Evolutionary conservation across 495 filamentous ascomycete genomes (phyloP).

Genomic region (Saxispiralis lemnorum): DNA sequence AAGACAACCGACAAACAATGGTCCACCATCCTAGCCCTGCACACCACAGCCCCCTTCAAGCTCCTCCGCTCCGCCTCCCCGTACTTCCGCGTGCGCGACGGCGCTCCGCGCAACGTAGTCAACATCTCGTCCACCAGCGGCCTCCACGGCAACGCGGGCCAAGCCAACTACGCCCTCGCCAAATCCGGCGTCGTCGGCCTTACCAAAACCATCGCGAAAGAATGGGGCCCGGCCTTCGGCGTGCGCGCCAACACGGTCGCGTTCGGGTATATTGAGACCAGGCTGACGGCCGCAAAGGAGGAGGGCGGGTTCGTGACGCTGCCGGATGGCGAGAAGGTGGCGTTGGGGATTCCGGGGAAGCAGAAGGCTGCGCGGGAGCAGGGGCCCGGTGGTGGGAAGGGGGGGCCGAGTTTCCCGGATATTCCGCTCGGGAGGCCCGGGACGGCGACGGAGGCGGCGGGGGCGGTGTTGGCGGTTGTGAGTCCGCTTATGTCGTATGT

Average conservation of each 20-base stretch:
- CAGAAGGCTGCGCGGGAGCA: slow-evolving; percentile 30
- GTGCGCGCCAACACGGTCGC: slow-evolving; percentile 71
- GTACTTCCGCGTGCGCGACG: slow-evolving; percentile 74
- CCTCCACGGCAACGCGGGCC: slow-evolving; percentile 67
- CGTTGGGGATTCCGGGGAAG: slow-evolving; percentile 53
- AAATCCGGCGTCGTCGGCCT: slow-evolving; percentile 68
- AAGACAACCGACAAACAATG: slow-evolving; percentile 85
- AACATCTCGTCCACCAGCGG: slow-evolving; percentile 68
- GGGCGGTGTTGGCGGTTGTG: slow-evolving; percentile 58
- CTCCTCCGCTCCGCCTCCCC: slow-evolving; percentile 61
- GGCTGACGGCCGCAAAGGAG: slow-evolving; percentile 66
- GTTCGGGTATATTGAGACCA: slow-evolving; percentile 61
- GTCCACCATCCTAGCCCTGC: slow-evolving; percentile 66
- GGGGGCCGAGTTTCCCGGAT: slow-evolving; percentile 29
- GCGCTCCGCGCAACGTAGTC: slow-evolving; percentile 58
- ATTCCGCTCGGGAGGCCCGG: slow-evolving; percentile 64
- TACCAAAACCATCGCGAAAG: slow-evolving; percentile 74
- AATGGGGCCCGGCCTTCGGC: slow-evolving; percentile 75
- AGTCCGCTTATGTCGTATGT: slow-evolving; percentile 70
- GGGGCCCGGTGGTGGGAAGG: slow-evolving; percentile 16
- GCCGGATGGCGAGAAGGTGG: slow-evolving; percentile 58
- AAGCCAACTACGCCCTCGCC: slow-evolving; percentile 68
- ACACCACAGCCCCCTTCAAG: slow-evolving; percentile 69
- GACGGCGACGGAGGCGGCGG: slow-evolving; percentile 60
- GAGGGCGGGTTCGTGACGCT: slow-evolving; percentile 57